A percentile compares a stretch with the other conserved stretches of the same genome.
These are phyloP conservation scores for Phytophthora sp. DNA, from an alignment of 352 stramenopile genomes.

Conservation along the genomic window DNA sequence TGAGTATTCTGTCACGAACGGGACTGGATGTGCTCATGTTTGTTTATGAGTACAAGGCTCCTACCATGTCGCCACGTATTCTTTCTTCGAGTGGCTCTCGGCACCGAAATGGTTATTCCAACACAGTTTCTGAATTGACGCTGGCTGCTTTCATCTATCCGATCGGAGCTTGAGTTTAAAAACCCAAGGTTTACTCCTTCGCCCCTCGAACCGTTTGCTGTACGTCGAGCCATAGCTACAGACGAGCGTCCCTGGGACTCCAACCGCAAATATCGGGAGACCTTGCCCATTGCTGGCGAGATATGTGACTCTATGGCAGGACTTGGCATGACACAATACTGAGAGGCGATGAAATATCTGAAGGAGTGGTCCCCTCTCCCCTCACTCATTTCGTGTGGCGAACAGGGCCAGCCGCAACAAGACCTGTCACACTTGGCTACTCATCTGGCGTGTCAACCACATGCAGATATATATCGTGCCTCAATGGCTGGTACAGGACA, in stretches of 20 bases:
- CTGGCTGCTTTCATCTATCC: constrained; percentile 4
- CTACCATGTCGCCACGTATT: constrained; percentile 15
- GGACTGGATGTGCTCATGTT: constrained; percentile 6
- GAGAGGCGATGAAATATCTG: neutral
- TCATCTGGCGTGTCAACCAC: too few species aligned
- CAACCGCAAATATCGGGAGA: constrained; percentile 2
- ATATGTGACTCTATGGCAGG: neutral
- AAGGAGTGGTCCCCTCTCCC: too few species aligned
- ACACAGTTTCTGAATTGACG: neutral
- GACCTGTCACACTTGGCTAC: neutral
- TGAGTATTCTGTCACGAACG: constrained; percentile 6
- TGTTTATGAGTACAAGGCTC: constrained; percentile 14
- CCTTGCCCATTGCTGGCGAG: neutral
- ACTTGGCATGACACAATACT: neutral
- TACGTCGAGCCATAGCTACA: neutral
- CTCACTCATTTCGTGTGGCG: too few species aligned
- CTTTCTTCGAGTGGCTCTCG: neutral
- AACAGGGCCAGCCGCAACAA: too few species aligned
- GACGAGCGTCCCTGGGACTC: neutral
- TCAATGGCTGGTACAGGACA: too few species aligned
- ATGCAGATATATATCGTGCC: too few species aligned
- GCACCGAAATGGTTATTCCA: neutral
- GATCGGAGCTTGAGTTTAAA: neutral
- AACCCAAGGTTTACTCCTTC: neutral
- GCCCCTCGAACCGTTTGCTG: neutral